A percentile compares a stretch with the other conserved stretches of the same genome.
Evolutionary conservation across 1,284 basidiomycete species (phyloP).

Genomic region (Malassezia obtusa): DNA sequence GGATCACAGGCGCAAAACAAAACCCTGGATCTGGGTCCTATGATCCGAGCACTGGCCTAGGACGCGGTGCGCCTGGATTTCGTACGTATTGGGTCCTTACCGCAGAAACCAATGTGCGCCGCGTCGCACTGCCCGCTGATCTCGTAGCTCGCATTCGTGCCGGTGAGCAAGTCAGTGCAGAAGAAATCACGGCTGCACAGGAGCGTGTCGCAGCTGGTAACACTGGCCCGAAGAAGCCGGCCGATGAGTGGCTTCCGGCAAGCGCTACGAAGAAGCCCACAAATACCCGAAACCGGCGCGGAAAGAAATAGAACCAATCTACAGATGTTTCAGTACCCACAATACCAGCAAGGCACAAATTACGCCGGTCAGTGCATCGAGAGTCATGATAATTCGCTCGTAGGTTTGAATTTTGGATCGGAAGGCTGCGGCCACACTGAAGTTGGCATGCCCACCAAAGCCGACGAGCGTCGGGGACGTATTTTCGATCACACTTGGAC

Average conservation of each 20-base stretch:
- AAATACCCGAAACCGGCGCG: not conserved
- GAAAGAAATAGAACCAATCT: constrained; percentile 1
- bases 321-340: constrained; percentile 7
- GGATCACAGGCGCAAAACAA: not conserved
- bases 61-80: constrained; percentile 32
- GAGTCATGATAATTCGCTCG: not conserved
- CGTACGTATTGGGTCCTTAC: constrained; percentile 12
- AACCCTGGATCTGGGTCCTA: constrained; percentile 10
- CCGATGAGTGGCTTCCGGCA: constrained; percentile 20
- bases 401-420: not conserved
- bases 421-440: not conserved
- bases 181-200: constrained; percentile 29
- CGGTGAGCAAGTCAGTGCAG: constrained; percentile 28
- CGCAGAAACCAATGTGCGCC: constrained; percentile 24
- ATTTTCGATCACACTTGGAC: too few relatives aligned
- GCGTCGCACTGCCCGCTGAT: constrained; percentile 25
- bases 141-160: constrained; percentile 29
- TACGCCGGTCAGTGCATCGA: constrained; percentile 9
- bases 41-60: constrained; percentile 30
- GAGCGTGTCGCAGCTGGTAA: constrained; percentile 9
- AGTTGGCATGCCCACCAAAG: not conserved
- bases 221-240: not conserved
- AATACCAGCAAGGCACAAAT: constrained; percentile 10
- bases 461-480: too few relatives aligned
- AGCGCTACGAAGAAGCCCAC: not conserved